phyloP scores from a whole-genome alignment of 345 rosid genomes.

The Melaleuca alternifolia region DNA sequence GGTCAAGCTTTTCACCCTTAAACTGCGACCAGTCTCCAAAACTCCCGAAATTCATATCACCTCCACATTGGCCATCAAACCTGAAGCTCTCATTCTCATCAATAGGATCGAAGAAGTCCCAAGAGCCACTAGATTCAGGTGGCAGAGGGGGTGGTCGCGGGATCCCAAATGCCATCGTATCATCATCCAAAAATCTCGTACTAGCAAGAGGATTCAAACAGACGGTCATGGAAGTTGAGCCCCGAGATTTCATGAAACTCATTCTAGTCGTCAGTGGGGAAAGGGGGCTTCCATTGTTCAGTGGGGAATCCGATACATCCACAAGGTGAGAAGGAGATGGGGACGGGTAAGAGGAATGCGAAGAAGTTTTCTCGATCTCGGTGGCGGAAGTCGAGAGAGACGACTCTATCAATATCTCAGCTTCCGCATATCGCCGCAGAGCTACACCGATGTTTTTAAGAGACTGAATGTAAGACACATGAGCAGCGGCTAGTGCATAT shows the following conservation, averaged over 20 bases:
- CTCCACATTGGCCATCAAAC: conserved; percentile 28
- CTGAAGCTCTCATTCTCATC: conserved; percentile 59
- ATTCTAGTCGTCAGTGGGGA: conserved; percentile 23
- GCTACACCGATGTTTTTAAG: conserved; percentile 64
- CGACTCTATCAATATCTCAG: conserved; percentile 47
- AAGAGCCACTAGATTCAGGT: conserved; percentile 41
- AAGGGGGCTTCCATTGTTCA: conserved; percentile 30
- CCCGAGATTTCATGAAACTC: conserved; percentile 45
- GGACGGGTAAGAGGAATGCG: conserved; percentile 63
- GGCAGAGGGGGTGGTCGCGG: conserved; percentile 57
- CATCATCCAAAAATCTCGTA: conserved; percentile 23
- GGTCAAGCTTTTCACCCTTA: conserved; percentile 8
- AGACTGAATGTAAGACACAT: conserved; percentile 73
- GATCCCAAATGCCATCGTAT: conserved; percentile 17
- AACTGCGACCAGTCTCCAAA: conserved; percentile 28
- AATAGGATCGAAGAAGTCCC: conserved; percentile 76
- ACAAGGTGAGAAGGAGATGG: conserved; percentile 50
- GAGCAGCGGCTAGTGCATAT: conserved; percentile 80
- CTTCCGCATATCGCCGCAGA: conserved; percentile 71
- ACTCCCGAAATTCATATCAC: conserved; percentile 29
- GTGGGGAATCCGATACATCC: conserved; percentile 53
- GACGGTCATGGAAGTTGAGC: conserved; percentile 36
- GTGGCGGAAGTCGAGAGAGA: conserved; percentile 62
- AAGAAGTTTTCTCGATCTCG: conserved; percentile 74
- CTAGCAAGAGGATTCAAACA: conserved; percentile 30